Evolutionary conservation across 371 early-diverging fungal species (phyloP), one percentile per base, ranked within the genome.

Genomic region (Mortierella sp.): DNA sequence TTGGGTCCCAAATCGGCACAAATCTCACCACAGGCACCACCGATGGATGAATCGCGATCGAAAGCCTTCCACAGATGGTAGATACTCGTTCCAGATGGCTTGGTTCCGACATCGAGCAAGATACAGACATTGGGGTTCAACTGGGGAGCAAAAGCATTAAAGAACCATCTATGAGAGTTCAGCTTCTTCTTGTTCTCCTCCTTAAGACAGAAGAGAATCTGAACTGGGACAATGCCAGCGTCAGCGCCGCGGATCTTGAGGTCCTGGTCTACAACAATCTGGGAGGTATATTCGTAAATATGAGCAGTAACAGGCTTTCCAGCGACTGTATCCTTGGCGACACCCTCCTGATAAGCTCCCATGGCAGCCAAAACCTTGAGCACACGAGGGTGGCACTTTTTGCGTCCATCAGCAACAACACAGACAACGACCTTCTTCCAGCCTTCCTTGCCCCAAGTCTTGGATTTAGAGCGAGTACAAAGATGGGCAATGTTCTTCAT

Each of bases 141-240:
- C 16, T 87, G 62, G 0, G 85, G 84, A 0, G 89, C 93, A 72
- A 95, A 91, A 1, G 94, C 94, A 72, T 92, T 92, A 74, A 95
- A 96, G 84, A 94, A 94, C 95, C 95, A 96, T 24, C 95, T 86
- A 82, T 96, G 95, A 0, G 93, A 93, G 84, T 96, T 96, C 80
- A 96, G 90, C 80, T 96, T 96, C 83, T 95, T 96, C 11, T 91
- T 91, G 69, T 96, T 96, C 75, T 94, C 88, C 75, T 96, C 95
- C 78, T 96, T 96, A 1, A 96, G 76, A 69, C 94, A 93, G 79
- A 96, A 96, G n/a, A 96, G 58, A 3, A 92, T 85, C 82, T 96
- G 95, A 5, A 93, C 88, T 0, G 96, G 96, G 1, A 94, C 92
- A 65, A 89, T 87, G 48, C 58, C 79, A 38, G 67, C 65, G 53